phyloP scores from a whole-genome alignment of 2,329 filamentous ascomycete genomes.

The Cordyceps militaris region DNA sequence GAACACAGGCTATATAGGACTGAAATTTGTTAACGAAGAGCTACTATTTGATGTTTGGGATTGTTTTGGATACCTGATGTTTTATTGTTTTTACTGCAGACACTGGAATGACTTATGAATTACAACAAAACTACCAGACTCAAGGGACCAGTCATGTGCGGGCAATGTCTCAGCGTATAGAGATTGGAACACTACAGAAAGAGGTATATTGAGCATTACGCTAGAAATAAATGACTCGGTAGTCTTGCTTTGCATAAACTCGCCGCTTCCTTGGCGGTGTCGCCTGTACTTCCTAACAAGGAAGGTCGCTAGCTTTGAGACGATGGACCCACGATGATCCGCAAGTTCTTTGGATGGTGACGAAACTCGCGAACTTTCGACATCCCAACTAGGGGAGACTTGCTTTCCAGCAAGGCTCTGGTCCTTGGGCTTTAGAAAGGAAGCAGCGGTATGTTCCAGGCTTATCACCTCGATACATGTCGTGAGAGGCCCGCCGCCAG shows the following conservation, averaged over 20 bases:
- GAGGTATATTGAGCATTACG: not conserved
- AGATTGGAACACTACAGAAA: not conserved
- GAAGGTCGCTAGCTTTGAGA: not conserved
- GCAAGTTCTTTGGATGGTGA: not conserved
- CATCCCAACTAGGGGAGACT: not conserved
- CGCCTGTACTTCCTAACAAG: not conserved
- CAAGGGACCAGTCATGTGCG: not conserved
- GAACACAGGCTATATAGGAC: not conserved
- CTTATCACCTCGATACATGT: not conserved
- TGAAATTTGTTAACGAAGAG: not conserved
- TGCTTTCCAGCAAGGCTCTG: no score
- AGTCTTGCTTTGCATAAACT: not conserved
- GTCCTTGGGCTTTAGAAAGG: no score
- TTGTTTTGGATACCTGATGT: conserved; percentile 2
- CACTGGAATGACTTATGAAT: conserved; percentile 9
- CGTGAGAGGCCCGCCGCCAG: not conserved
- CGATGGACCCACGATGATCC: not conserved
- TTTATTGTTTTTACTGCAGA: not conserved
- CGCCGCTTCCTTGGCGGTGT: not conserved
- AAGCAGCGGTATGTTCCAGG: no score
- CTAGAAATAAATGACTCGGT: not conserved
- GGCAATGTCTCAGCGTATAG: not conserved
- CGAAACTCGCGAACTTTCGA: not conserved
- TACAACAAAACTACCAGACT: not conserved
- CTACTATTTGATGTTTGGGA: not conserved